phyloP scores from a whole-genome alignment of 805 yeast genomes.

The Dipodascus geniculatus region DNA sequence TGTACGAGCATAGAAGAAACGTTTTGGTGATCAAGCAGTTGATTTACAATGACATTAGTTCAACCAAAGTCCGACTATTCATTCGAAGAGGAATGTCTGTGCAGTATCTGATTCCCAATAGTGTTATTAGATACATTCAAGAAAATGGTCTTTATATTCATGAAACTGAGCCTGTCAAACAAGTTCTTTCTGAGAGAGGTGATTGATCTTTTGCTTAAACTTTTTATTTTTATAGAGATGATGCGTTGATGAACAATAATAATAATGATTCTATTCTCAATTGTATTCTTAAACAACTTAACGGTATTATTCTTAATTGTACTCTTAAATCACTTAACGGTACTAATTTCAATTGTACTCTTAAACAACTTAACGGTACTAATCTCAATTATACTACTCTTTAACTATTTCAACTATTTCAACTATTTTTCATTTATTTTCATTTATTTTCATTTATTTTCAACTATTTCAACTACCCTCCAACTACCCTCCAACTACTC shows the following conservation, averaged over 20 bases:
- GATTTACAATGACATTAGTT: constrained; percentile 90
- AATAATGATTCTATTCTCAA: not conserved
- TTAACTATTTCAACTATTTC: too few species aligned
- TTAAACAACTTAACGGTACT: too few species aligned
- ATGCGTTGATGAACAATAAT: not conserved
- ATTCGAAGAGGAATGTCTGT: constrained; percentile 94
- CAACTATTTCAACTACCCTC: too few species aligned
- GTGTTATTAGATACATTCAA: constrained; percentile 88
- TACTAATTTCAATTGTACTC: too few species aligned
- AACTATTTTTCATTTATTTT: too few species aligned
- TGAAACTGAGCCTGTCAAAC: constrained; percentile 90
- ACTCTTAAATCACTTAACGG: too few species aligned
- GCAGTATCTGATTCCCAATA: constrained; percentile 85
- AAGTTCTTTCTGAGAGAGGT: constrained; percentile 38
- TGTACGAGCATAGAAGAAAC: constrained; percentile 91
- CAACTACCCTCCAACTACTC: too few species aligned
- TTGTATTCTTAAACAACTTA: not conserved
- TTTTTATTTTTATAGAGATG: not conserved
- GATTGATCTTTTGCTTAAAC: constrained; percentile 9
- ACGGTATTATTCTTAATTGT: too few species aligned
- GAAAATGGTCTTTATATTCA: constrained; percentile 78
- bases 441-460: too few species aligned
- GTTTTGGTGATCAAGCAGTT: constrained; percentile 90
- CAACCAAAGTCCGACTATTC: constrained; percentile 88
- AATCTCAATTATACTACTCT: too few species aligned